Percentiles rank a stretch among this genome's conserved stretches.
Conservation (phyloP, 192 early-diverging fungal species). For the Coemansia sp. region DNA sequence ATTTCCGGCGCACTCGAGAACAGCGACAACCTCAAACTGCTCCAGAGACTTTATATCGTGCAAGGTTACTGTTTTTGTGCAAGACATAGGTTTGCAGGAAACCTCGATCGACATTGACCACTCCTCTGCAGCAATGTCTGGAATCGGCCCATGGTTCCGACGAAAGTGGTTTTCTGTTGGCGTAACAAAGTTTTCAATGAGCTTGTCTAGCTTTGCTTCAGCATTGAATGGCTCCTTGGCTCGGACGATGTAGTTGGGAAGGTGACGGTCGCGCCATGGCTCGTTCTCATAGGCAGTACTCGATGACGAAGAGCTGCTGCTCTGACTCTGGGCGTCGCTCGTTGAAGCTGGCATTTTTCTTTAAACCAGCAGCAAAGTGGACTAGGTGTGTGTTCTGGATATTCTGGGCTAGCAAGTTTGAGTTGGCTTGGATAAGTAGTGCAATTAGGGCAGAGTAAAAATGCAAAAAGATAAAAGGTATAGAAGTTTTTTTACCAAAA, state of each 20-base stretch:
- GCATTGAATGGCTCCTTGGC: constrained; percentile 83
- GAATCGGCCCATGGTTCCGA: constrained; percentile 89
- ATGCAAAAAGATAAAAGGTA: too few relatives aligned
- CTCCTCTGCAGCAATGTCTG: constrained; percentile 60
- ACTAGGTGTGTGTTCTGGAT: too few relatives aligned
- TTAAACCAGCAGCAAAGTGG: neutral
- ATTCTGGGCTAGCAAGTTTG: too few relatives aligned
- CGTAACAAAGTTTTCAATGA: constrained; percentile 70
- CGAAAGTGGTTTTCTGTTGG: constrained; percentile 78
- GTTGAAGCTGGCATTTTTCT: neutral
- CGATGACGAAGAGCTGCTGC: neutral
- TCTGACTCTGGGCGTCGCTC: neutral
- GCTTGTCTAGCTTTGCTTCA: constrained; percentile 64
- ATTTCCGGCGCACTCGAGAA: constrained; percentile 85
- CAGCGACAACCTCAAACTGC: constrained; percentile 61
- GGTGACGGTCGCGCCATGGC: constrained; percentile 60
- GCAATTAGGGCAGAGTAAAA: too few relatives aligned
- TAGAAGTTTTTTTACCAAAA: too few relatives aligned
- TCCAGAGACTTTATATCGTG: constrained; percentile 58
- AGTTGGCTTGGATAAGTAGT: too few relatives aligned
- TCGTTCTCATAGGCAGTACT: constrained; percentile 63
- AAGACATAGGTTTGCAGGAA: constrained; percentile 8
- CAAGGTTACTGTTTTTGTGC: constrained; percentile 48
- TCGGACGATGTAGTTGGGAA: constrained; percentile 62
- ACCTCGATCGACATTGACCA: constrained; percentile 65